Evolutionary conservation across 441 rosid species (phyloP).

Genomic region (Pelargonium myrrhifolium): DNA sequence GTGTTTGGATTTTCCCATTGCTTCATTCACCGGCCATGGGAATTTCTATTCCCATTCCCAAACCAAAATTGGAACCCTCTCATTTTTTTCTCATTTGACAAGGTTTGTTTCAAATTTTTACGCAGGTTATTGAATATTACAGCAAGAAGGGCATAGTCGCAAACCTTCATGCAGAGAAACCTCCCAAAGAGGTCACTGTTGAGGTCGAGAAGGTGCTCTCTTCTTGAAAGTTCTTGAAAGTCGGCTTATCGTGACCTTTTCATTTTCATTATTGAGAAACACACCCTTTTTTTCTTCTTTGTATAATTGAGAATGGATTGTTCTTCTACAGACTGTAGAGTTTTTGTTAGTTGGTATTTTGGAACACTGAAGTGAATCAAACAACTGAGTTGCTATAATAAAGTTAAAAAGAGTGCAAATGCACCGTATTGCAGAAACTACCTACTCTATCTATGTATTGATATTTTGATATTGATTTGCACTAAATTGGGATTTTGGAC

Average conservation of each 20-base stretch:
- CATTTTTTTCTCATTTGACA: not conserved
- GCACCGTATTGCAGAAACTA: no score
- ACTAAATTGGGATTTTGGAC: no score
- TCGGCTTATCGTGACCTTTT: not conserved
- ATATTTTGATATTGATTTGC: no score
- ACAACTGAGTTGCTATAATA: not conserved
- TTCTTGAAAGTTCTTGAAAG: constrained; percentile 13
- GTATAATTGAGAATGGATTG: not conserved
- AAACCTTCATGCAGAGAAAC: constrained; percentile 41
- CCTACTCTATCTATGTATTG: no score
- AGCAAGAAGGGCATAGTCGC: constrained; percentile 38
- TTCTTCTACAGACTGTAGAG: not conserved
- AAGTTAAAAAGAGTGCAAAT: not conserved
- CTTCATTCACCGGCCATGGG: no score
- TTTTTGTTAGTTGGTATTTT: not conserved
- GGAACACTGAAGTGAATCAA: not conserved
- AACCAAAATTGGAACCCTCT: not conserved
- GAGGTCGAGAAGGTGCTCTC: constrained; percentile 54
- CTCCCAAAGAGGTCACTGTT: constrained; percentile 43
- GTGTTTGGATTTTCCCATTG: no score
- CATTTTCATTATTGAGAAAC: not conserved
- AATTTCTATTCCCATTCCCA: no score
- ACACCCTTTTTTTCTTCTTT: not conserved
- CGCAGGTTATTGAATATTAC: constrained; percentile 48
- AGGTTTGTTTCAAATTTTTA: not conserved